phyloP scores from a whole-genome alignment of 805 yeast genomes.

The Ogataea trehaloabstinens region DNA sequence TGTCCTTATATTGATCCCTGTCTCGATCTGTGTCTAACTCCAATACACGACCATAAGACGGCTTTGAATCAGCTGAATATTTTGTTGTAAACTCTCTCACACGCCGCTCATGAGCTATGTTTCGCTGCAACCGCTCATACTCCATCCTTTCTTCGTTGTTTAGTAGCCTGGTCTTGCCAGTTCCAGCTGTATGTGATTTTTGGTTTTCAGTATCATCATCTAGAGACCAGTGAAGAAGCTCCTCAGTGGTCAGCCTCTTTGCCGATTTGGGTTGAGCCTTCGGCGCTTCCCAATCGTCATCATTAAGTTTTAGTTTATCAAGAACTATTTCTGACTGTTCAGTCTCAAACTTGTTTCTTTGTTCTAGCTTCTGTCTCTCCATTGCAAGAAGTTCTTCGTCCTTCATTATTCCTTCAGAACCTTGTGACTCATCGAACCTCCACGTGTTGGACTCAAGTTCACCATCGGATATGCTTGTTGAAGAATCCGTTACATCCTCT shows the following conservation, averaged over 20 bases:
- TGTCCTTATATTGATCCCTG: constrained; percentile 15
- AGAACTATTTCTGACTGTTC: constrained; percentile 9
- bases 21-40: constrained; percentile 13
- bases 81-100: constrained; percentile 11
- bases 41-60: constrained; percentile 13
- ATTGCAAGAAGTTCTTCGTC: constrained; percentile 19
- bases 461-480: background rate
- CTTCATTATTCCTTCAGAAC: constrained; percentile 13
- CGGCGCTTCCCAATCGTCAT: constrained; percentile 6
- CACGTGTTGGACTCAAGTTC: constrained; percentile 21
- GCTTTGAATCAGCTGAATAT: constrained; percentile 4
- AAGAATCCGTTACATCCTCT: background rate
- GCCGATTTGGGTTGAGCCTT: constrained; percentile 5
- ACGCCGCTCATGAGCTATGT: constrained; percentile 21
- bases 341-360: constrained; percentile 4
- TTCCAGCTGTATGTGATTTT: background rate
- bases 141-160: constrained; percentile 21
- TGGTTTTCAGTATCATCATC: background rate
- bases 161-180: constrained; percentile 8
- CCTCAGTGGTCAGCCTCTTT: constrained; percentile 11
- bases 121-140: constrained; percentile 21
- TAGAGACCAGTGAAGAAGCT: constrained; percentile 16
- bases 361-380: constrained; percentile 4
- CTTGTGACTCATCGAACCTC: constrained; percentile 22
- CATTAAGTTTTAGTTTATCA: constrained; percentile 7